Percentiles rank a stretch among this genome's conserved stretches.
These are phyloP conservation scores for Blakeslea trispora DNA, from an alignment of 371 early-diverging fungal genomes.

Conservation along the genomic window DNA sequence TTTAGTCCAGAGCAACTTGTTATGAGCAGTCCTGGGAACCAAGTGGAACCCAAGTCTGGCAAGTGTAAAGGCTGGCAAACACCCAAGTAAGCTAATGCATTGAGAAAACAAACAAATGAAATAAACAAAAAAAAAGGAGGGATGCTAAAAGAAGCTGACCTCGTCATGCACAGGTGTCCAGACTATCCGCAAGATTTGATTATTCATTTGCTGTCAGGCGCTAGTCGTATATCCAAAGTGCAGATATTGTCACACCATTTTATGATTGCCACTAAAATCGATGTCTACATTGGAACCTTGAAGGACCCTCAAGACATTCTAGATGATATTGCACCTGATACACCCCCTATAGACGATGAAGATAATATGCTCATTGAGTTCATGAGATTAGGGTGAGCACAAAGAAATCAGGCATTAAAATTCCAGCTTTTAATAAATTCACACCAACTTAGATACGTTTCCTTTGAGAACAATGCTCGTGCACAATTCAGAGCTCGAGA, in stretches of 20 bases:
- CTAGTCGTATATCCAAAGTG: conserved; percentile 66
- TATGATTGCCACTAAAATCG: conserved; percentile 79
- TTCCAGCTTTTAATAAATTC: no score
- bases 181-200: conserved; percentile 73
- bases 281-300: conserved; percentile 61
- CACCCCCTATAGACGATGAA: conserved; percentile 20
- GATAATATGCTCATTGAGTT: conserved; percentile 45
- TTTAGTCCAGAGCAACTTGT: conserved; percentile 43
- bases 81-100: conserved; percentile 42
- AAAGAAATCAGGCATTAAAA: no score
- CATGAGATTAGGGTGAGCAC: conserved; percentile 38
- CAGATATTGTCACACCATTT: conserved; percentile 80
- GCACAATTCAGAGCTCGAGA: conserved; percentile 64
- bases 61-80: conserved; percentile 53
- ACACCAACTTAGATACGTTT: conserved; percentile 46
- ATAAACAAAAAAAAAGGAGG: no score
- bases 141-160: no score
- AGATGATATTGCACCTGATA: conserved; percentile 23
- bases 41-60: conserved; percentile 24
- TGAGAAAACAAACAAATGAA: background rate
- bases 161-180: conserved; percentile 75
- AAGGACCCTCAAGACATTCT: conserved; percentile 31
- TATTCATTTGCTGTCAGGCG: conserved; percentile 59
- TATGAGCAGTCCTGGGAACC: conserved; percentile 36
- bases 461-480: conserved; percentile 36